Evolutionary conservation across 495 filamentous ascomycete genomes (phyloP), one percentile per base, ranked within the genome.

Genomic region (Penicillium pancosmium): DNA sequence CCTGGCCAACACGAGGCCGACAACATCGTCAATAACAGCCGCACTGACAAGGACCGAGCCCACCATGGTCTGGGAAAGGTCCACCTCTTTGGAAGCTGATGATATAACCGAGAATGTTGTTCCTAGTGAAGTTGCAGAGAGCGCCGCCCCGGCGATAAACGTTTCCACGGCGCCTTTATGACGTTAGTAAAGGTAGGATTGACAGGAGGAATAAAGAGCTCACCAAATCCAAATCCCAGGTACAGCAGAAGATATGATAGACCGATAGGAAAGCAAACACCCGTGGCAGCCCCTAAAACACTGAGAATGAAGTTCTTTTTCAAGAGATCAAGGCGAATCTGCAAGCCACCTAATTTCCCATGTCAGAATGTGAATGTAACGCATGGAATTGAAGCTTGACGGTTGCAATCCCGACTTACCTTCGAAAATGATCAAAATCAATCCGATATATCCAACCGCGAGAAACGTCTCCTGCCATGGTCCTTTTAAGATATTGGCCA

Each of bases 1-100:
- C 46, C 46, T 48, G 2, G 46, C 19, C 23, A 48, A 7, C 15
- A 93, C 82, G 19, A 93, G 74, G 0, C 89, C 89, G n/a, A 88
- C 79, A 0, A 94, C 87, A 73, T 92, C 90, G 68, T 93, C 90
- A 65, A 94, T 83, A 74, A 93, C 86, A 21, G 89, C 91, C 2
- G 88, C 89, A 56, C 82, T 85, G 35, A 73, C 64, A 16, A 73
- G 67, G 2, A 73, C 56, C 7, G 71, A 68, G 11, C 71, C 71
- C 5, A 73, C 71, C 15, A 65, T 56, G 1, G 71, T 73, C 34
- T 73, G 65, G 1, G 63, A 59, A 9, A 73, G 63, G 43, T 70
- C 64, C 5, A 73, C 62, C 4, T 60, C 60, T 10, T 52, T 56
- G 0, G 71, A 65, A 0, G 69, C 64, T 0, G 71, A 73, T 4